These are phyloP conservation scores for Pezicula carpinea DNA, from an alignment of 2,329 filamentous ascomycete genomes.

Conservation along the genomic window DNA sequence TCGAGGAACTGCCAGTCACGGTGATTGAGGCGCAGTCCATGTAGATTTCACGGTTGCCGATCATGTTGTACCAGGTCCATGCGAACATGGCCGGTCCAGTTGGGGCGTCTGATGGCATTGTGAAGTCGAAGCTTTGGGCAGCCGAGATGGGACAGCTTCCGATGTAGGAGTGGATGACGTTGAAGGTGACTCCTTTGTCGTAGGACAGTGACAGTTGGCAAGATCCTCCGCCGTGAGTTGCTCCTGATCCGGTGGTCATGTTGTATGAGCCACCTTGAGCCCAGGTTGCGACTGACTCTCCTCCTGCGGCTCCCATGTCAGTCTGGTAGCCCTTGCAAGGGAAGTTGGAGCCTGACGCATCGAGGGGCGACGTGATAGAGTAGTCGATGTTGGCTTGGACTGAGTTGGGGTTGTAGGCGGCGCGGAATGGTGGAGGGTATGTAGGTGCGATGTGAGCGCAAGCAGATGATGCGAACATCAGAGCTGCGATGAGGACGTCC, in stretches of 20 bases:
- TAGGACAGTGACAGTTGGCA: slow-evolving; percentile 59
- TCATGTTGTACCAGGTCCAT: slow-evolving; percentile 54
- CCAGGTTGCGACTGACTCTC: slow-evolving; percentile 41
- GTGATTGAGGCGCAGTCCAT: slow-evolving; percentile 60
- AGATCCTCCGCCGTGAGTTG: slow-evolving; percentile 50
- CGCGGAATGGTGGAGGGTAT: slow-evolving; percentile 14
- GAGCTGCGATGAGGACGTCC: neutral
- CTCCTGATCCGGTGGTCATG: slow-evolving; percentile 44
- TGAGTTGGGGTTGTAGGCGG: slow-evolving; percentile 10
- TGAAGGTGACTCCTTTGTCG: slow-evolving; percentile 51
- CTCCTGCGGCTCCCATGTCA: slow-evolving; percentile 19
- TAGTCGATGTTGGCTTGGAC: slow-evolving; percentile 8
- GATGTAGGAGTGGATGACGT: slow-evolving; percentile 51
- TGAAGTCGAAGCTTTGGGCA: slow-evolving; percentile 21
- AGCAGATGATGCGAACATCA: slow-evolving; percentile 3
- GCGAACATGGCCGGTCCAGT: slow-evolving; percentile 21
- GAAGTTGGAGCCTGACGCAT: slow-evolving; percentile 9
- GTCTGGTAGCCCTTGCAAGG: slow-evolving; percentile 19
- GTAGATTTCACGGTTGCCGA: slow-evolving; percentile 62
- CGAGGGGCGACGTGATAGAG: slow-evolving; percentile 9
- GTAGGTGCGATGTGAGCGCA: slow-evolving; percentile 18
- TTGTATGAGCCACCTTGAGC: slow-evolving; percentile 45
- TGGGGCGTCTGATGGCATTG: slow-evolving; percentile 22
- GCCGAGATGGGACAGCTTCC: slow-evolving; percentile 17
- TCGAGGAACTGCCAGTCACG: slow-evolving; percentile 30